phyloP scores from a whole-genome alignment of 331 rosid genomes.

The Pyracantha coccinea region DNA sequence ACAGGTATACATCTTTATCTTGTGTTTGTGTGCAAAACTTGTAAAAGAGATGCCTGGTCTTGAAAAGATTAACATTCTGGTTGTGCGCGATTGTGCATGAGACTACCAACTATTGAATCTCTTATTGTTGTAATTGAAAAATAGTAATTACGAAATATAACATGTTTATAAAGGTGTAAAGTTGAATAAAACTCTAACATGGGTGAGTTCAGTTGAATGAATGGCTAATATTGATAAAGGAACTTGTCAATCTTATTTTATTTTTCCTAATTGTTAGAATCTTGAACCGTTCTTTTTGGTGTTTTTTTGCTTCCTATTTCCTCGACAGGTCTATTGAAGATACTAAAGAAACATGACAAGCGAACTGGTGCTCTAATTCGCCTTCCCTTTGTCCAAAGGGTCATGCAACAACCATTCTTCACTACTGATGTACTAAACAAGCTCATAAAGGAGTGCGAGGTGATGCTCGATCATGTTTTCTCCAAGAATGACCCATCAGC shows the following conservation, averaged over 20 bases:
- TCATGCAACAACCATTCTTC: conserved; percentile 73
- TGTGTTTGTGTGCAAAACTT: conserved; percentile 1
- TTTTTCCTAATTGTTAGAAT: background rate
- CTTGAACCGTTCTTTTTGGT: background rate
- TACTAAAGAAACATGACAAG: conserved; percentile 82
- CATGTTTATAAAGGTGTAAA: background rate
- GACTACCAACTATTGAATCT: background rate
- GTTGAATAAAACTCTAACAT: background rate
- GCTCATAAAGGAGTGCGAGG: conserved; percentile 71
- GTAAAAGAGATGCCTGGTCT: background rate
- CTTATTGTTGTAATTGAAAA: background rate
- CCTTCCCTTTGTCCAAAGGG: conserved; percentile 63
- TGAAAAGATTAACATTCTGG: background rate
- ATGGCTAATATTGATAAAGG: background rate
- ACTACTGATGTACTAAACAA: conserved; percentile 52
- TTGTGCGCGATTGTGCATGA: background rate
- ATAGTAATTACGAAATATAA: background rate
- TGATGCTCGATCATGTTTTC: conserved; percentile 37
- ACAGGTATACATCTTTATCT: conserved; percentile 42
- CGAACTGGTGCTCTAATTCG: conserved; percentile 63
- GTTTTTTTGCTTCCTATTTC: background rate
- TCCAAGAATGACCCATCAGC: conserved; percentile 23
- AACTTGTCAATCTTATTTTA: background rate
- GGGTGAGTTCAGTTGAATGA: background rate
- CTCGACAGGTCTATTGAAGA: conserved; percentile 65